Base-by-base conservation (phyloP, 805 yeast genomes). In the Nakazawaea ernobii region DNA sequence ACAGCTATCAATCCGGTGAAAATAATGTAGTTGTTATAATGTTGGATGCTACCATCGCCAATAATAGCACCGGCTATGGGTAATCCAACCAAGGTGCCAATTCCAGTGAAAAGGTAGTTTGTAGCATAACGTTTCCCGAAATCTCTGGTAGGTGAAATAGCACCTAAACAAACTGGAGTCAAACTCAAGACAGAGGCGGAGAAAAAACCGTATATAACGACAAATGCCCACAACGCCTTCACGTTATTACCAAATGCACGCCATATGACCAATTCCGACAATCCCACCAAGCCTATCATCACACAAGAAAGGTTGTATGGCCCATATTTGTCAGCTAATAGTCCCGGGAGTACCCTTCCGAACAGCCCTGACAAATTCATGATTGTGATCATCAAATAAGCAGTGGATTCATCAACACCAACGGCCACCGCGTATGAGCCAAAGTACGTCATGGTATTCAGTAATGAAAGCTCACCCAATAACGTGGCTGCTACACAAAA, bases 81-180 rank as follows among this genome's bases (percentile, higher is more conserved):
- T 49, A 59, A 37, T 56, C 60, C 39, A 54, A 40, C 59, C 51
- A 48, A 62, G 51, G 69, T 71, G 39, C 66, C 55, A 35, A 61
- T 35, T 6, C 69, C 66, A 40, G 65, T 42, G 41, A 68, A 48
- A 48, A 56, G 47, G 30, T 58, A 55, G 54, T 65, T 49, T 43
- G 62, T 49, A 4, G 57, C 53, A 15, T 61, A 49, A 44, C 58
- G 47, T 53, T 61, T 55, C 43, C 60, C 46, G 46, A 50, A 46
- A 38, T 52, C 53, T 54, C 56, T 46, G 38, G 63, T 45, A 45
- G 74, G 71, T 14, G 84, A 77, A 32, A 82, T 77, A 44, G 76
- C 80, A 0, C 82, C 83, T 33, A 77, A 67, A 54, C 84, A 76
- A 2, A 77, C 80, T 2, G 86, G 85, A 13, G 80, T 73, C 39